Evolutionary conservation across 1,284 basidiomycete species (phyloP), one percentile per base, ranked within the genome.

Genomic region (Ganoderma leucocontextum): DNA sequence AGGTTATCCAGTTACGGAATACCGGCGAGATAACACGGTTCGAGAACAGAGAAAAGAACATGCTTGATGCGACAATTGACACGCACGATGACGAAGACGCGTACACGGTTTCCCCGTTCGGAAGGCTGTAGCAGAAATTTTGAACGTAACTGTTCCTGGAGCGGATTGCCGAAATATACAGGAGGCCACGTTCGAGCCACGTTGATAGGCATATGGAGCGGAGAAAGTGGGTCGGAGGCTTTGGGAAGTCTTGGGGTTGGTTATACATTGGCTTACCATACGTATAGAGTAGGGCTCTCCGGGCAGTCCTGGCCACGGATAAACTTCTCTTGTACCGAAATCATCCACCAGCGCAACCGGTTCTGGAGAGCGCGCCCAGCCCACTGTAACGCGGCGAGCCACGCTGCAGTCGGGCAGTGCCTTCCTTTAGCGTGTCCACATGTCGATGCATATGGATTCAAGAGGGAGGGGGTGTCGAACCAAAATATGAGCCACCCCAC

Each of bases 191-290:
- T 25, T 52, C 13, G 47, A 52, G 12, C 22, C 47, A 52, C 47
- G 52, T 55, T 55, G 52, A 33, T 29, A 15, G 29, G 4, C 19
- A 4, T 3, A 38, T 12, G 55, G 25, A 44, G 22, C 39, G 39
- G 59, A 44, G 22, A 44, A 60, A 33, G 49, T 22, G 62, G 8
- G 12, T 17, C 62, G 62, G 62, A 25, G n/a, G 62, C 62, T 63
- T 53, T 63, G 36, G 22, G 62, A 63, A 63, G 47, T 63, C 38
- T 38, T 63, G 62, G 62, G 62, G 62, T 39, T 52, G 62, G 62
- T 39, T 52, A 13, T 1, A 22, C 47, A 13, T 25, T 52, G 25
- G 29, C 22, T 25, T 52, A 52, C 47, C 29, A 29, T 29, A 29
- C 2, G 29, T 29, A 29, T 29, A 29, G 29, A 29, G 29, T 29